Conservation (phyloP, 768 basidiomycete genomes). For the Phanerodontia chrysosporium region DNA sequence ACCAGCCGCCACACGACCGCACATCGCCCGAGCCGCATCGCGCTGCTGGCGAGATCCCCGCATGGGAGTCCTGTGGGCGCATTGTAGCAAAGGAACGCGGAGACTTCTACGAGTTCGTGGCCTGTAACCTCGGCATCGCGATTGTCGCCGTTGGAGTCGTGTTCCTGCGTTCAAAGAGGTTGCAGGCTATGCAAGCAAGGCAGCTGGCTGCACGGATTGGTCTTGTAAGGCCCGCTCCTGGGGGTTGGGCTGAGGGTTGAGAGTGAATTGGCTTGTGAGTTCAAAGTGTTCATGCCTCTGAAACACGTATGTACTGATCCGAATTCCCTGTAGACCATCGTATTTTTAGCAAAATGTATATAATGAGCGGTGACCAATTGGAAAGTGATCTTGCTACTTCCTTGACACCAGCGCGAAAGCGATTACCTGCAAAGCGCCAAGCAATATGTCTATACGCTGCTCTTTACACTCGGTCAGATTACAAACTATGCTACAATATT, state of each 20-base stretch:
- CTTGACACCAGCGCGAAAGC: too few relatives aligned
- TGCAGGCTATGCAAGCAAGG: conserved; percentile 72
- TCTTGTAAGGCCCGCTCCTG: conserved; percentile 43
- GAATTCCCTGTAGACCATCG: too few relatives aligned
- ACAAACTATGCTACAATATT: neutral
- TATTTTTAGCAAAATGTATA: too few relatives aligned
- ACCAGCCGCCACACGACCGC: conserved; percentile 9
- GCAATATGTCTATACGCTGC: too few relatives aligned
- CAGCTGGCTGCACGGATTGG: conserved; percentile 87
- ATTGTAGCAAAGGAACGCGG: conserved; percentile 73
- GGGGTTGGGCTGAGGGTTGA: conserved; percentile 20
- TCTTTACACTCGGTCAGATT: too few relatives aligned
- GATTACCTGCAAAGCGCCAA: too few relatives aligned
- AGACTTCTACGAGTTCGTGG: conserved; percentile 90
- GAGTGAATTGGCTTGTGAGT: too few relatives aligned
- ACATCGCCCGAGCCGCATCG: neutral
- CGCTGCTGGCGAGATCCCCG: conserved; percentile 57
- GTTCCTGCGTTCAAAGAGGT: conserved; percentile 60
- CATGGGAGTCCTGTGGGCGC: conserved; percentile 93
- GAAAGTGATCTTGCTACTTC: too few relatives aligned
- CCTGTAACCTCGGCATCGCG: conserved; percentile 74
- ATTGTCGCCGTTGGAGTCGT: conserved; percentile 61
- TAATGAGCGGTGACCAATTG: too few relatives aligned
- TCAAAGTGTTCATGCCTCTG: too few relatives aligned
- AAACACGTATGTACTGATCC: too few relatives aligned